Conservation (phyloP, 257 asterid species). For the Solanum etuberosum region DNA sequence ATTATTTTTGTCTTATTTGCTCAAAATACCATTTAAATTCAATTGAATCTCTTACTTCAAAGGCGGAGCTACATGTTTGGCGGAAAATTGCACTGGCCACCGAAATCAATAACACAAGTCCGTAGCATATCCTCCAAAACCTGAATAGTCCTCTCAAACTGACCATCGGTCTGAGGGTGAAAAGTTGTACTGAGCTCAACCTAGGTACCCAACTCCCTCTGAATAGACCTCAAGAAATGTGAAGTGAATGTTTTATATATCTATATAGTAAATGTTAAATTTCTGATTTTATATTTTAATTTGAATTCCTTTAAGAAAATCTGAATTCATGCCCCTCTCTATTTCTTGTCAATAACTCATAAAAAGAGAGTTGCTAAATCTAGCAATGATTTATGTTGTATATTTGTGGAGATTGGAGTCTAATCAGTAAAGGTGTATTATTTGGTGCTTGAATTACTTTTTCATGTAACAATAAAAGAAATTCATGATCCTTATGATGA, state of each 20-base stretch:
- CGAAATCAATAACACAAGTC: too few species aligned
- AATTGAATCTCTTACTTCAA: not conserved
- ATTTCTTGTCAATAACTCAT: constrained; percentile 4
- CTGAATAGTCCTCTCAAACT: too few species aligned
- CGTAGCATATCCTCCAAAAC: too few species aligned
- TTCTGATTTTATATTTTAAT: too few species aligned
- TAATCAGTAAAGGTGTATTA: constrained; percentile 15
- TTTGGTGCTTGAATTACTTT: not conserved
- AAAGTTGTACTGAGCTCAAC: too few species aligned
- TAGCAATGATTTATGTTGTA: constrained; percentile 5
- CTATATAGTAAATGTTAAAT: too few species aligned
- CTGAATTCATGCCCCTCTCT: not conserved
- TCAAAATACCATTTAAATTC: not conserved
- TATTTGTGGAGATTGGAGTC: not conserved
- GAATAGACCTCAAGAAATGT: too few species aligned
- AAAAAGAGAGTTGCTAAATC: constrained; percentile 6
- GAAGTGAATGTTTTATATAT: not conserved
- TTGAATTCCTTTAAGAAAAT: too few species aligned
- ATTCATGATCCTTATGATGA: not conserved
- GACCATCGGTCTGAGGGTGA: too few species aligned
- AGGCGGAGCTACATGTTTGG: not conserved
- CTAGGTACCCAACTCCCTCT: too few species aligned
- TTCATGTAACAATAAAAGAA: not conserved
- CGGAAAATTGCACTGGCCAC: too few species aligned
- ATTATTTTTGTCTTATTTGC: not conserved